phyloP scores from a whole-genome alignment of 495 filamentous ascomycete genomes.

The Penicillium goetzii region DNA sequence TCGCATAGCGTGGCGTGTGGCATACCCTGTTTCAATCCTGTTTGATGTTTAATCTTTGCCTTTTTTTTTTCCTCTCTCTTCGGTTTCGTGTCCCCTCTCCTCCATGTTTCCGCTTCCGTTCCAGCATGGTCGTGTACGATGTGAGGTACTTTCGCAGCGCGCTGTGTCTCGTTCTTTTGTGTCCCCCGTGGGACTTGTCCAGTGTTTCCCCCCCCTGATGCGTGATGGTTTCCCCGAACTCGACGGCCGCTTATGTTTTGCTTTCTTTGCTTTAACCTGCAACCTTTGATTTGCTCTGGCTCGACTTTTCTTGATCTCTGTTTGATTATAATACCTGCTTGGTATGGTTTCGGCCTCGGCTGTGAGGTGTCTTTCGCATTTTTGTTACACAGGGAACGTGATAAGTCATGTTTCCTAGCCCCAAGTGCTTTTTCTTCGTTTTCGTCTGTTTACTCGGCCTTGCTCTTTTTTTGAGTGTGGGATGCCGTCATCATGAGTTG shows the following conservation, averaged over 20 bases:
- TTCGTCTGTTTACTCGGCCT: conserved; percentile 1
- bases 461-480: not conserved
- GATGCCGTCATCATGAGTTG: conserved; percentile 32
- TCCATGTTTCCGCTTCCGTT: conserved; percentile 10
- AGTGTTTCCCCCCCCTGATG: conserved; percentile 21
- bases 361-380: not conserved
- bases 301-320: conserved; percentile 1
- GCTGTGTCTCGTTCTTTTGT: conserved; percentile 17
- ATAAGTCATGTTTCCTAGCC: conserved; percentile 5
- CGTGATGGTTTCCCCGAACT: conserved; percentile 18
- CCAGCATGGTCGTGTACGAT: conserved; percentile 42
- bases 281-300: not conserved
- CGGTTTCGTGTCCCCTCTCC: not conserved
- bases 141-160: conserved; percentile 26
- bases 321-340: not conserved
- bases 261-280: not conserved
- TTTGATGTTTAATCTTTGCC: conserved; percentile 11
- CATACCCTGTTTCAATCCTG: conserved; percentile 48
- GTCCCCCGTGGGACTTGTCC: conserved; percentile 7
- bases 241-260: conserved; percentile 18
- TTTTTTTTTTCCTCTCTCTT: not conserved
- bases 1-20: conserved; percentile 58
- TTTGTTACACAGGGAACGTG: not conserved
- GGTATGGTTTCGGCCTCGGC: not conserved
- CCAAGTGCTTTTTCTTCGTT: not conserved